Base-by-base conservation (phyloP, 108 stramenopile genomes). In the Nitzschia sp. region DNA sequence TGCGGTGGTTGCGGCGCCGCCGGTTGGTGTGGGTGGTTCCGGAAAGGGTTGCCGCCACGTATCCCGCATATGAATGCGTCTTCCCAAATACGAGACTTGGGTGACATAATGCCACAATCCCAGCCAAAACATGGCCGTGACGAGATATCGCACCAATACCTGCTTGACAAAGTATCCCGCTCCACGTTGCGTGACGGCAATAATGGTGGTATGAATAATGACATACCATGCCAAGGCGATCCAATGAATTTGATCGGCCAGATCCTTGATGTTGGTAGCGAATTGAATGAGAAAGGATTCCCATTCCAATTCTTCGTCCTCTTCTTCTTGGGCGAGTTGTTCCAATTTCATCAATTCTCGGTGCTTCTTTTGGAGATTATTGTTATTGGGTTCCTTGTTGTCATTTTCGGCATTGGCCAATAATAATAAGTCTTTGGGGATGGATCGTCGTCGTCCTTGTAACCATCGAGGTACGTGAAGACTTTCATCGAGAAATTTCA, bases 31-130 rank as follows among this genome's bases (percentile, higher is more conserved):
- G n/a, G n/a, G n/a, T n/a, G n/a, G n/a, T n/a, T 41, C 15, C 19
- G 56, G 22, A 48, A 69, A 64, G 25, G 66, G 66, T 54, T 53
- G 60, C 22, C 41, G 31, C 60, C 60, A 61, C 1, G 60, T 61
- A 44, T 61, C 41, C 11, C 41, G 36, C 32, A 21, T 31, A 23
- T 45, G 60, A 45, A 61, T 61, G 19, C 60, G 60, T 1, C 45
- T 3, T 21, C 66, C 66, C 33, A 66, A 36, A 23, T 54, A 41
- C 22, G 44, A 46, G 8, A 29, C 17, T 27, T 66, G 34, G 1
- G 31, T 53, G 8, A 66, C 35, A 36, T 38, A 47, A 25, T 66
- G 41, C 29, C 25, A 66, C 16, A 54, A 15, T 16, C 34, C 32
- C 2, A n/a, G 1, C 25, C 8, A 4, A 0, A 66, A 15, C 17